Evolutionary conservation across 352 stramenopile genomes (phyloP).

Genomic region (Phytophthora pseudosyringae): DNA sequence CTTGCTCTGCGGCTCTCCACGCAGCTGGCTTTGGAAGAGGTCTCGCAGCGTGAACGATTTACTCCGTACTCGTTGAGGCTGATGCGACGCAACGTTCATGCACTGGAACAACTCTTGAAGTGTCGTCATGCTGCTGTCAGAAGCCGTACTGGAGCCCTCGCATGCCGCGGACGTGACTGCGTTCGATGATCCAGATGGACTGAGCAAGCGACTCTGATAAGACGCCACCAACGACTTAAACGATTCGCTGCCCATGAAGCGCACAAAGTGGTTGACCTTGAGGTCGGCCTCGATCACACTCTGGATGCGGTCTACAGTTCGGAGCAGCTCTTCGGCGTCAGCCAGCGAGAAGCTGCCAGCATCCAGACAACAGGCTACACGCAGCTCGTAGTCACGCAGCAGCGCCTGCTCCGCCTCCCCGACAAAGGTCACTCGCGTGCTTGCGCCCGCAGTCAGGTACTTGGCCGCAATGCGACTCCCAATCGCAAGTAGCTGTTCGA

Average conservation of each 20-base stretch:
- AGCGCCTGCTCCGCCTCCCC: slow-evolving; percentile 64
- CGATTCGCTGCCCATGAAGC: slow-evolving; percentile 83
- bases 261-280: slow-evolving; percentile 88
- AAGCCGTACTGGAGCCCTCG: slow-evolving; percentile 54
- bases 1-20: slow-evolving; percentile 61
- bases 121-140: slow-evolving; percentile 82
- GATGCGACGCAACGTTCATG: slow-evolving; percentile 87
- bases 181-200: slow-evolving; percentile 54
- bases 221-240: slow-evolving; percentile 82
- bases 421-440: slow-evolving; percentile 72
- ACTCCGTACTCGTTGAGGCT: slow-evolving; percentile 73
- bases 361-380: slow-evolving; percentile 64
- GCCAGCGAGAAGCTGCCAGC: slow-evolving; percentile 69
- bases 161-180: slow-evolving; percentile 25
- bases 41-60: slow-evolving; percentile 75
- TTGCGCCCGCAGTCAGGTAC: slow-evolving; percentile 61
- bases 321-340: slow-evolving; percentile 66
- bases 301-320: slow-evolving; percentile 62
- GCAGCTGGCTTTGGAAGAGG: slow-evolving; percentile 69
- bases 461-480: slow-evolving; percentile 67
- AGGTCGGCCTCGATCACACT: slow-evolving; percentile 75
- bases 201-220: slow-evolving; percentile 79
- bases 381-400: slow-evolving; percentile 64
- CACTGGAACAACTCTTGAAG: slow-evolving; percentile 89
- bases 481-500: slow-evolving; percentile 69